Evolutionary conservation across 2,329 filamentous ascomycete genomes (phyloP).

Genomic region (Penicillium sp.): DNA sequence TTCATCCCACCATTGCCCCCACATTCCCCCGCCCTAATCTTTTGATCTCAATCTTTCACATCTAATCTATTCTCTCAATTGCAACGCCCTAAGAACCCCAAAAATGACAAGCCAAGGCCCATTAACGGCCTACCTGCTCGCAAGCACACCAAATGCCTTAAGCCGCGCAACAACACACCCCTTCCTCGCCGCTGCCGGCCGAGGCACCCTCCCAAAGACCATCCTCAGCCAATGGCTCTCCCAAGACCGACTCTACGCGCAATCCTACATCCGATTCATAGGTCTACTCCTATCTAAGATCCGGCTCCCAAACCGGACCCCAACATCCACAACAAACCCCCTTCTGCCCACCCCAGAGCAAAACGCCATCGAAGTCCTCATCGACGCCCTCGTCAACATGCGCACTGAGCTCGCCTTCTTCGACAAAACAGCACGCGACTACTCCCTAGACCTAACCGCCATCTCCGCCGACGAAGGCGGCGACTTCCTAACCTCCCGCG

Average conservation of each 20-base stretch:
- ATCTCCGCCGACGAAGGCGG: conserved; percentile 40
- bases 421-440: conserved; percentile 61
- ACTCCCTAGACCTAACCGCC: conserved; percentile 53
- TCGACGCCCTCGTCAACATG: conserved; percentile 65
- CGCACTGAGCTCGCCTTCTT: conserved; percentile 68
- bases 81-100: neutral
- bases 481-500: conserved; percentile 21
- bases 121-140: conserved; percentile 59
- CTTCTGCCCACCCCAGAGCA: conserved; percentile 45
- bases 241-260: conserved; percentile 70
- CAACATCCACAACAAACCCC: conserved; percentile 23
- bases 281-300: conserved; percentile 64
- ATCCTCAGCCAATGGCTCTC: conserved; percentile 66
- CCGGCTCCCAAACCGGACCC: conserved; percentile 48
- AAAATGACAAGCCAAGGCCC: conserved; percentile 36
- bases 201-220: conserved; percentile 58
- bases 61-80: neutral
- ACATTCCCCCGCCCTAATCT: neutral
- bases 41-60: neutral
- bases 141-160: conserved; percentile 49
- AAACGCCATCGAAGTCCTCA: conserved; percentile 61
- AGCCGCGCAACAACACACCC: conserved; percentile 61
- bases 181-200: conserved; percentile 65
- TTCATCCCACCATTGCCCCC: conserved; percentile 12
- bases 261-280: conserved; percentile 67